phyloP scores from a whole-genome alignment of 345 rosid species.

The Conringia planisiliqua region DNA sequence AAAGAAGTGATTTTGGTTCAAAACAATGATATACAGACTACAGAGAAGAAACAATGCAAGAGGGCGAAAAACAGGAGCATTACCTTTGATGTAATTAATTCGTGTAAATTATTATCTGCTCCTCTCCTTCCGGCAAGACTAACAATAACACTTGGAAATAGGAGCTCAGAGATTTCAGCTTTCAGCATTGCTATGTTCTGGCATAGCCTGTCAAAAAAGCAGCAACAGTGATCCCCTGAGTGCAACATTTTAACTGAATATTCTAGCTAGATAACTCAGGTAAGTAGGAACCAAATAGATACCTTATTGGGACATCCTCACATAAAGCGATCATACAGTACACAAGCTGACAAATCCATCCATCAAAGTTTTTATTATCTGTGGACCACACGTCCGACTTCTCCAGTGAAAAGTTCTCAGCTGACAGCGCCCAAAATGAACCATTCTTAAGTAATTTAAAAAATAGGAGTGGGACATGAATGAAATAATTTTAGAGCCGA shows the following conservation, averaged over 20 bases:
- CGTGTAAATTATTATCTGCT: slow-evolving; percentile 46
- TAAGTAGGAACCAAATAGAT: slow-evolving; percentile 14
- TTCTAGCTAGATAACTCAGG: not conserved
- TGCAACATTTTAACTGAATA: not conserved
- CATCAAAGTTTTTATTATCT: slow-evolving; percentile 60
- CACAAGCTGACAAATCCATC: slow-evolving; percentile 90
- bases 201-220: slow-evolving; percentile 61
- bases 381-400: slow-evolving; percentile 75
- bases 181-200: slow-evolving; percentile 78
- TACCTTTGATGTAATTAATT: slow-evolving; percentile 71
- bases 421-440: slow-evolving; percentile 41
- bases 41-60: slow-evolving; percentile 7
- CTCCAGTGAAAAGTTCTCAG: slow-evolving; percentile 58
- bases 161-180: slow-evolving; percentile 88
- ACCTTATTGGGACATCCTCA: slow-evolving; percentile 79
- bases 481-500: not conserved
- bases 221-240: slow-evolving; percentile 12
- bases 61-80: not conserved
- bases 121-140: slow-evolving; percentile 68
- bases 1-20: not conserved
- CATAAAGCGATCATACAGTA: slow-evolving; percentile 67
- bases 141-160: slow-evolving; percentile 68
- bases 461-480: slow-evolving; percentile 8
- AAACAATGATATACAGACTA: slow-evolving; percentile 3
- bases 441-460: slow-evolving; percentile 7